Percentiles rank a stretch among this genome's conserved stretches.
phyloP scores from a whole-genome alignment of 768 basidiomycete genomes.

The Agrocybe pediades region DNA sequence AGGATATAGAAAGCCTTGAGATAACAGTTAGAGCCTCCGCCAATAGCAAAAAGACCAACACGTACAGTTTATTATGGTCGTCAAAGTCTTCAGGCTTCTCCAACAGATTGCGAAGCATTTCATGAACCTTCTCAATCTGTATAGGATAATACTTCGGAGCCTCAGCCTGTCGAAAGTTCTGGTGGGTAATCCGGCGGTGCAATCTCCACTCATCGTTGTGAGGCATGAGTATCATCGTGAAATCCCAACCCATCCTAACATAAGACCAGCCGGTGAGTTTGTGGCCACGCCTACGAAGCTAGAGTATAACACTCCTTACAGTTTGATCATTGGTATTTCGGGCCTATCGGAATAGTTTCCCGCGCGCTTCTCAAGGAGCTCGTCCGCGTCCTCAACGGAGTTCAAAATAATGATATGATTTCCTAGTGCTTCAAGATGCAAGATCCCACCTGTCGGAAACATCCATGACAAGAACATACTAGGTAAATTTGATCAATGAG shows the following conservation, averaged over 20 bases:
- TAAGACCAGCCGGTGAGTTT: not conserved
- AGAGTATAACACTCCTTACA: not conserved
- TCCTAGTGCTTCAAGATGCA: not conserved
- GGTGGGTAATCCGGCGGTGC: conserved; percentile 35
- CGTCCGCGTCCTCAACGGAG: conserved; percentile 14
- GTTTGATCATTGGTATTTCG: conserved; percentile 16
- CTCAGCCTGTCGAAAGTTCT: conserved; percentile 29
- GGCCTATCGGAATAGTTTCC: conserved; percentile 48
- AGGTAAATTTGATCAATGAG: too few species aligned
- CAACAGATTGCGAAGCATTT: conserved; percentile 29
- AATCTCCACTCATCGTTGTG: conserved; percentile 36
- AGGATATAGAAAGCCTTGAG: conserved; percentile 12
- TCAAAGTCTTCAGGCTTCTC: not conserved
- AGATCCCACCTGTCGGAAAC: not conserved
- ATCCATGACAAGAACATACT: too few species aligned
- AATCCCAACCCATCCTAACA: conserved; percentile 34
- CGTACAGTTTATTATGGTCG: conserved; percentile 2
- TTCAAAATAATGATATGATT: conserved; percentile 28
- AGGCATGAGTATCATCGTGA: conserved; percentile 30
- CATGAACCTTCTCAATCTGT: conserved; percentile 27
- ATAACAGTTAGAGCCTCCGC: not conserved
- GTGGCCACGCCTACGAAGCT: not conserved
- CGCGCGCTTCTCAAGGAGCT: conserved; percentile 42
- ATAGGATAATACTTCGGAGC: conserved; percentile 24
- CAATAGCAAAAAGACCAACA: not conserved